Evolutionary conservation across 139 green algal genomes (phyloP).

Genomic region (Chlamydomonas incerta): DNA sequence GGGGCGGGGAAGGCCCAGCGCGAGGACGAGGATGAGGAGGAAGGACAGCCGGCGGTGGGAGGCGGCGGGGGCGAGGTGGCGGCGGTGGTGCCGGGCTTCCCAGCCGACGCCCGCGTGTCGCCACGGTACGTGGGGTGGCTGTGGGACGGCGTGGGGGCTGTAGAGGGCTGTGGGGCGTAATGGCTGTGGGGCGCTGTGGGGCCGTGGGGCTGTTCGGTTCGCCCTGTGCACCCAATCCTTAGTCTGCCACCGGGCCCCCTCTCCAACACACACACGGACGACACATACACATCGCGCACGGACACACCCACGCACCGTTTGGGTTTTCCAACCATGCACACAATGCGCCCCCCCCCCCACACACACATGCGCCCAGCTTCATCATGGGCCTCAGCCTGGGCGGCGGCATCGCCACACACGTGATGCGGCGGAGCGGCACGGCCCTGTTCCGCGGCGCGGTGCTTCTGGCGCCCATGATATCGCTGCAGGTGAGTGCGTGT

Average conservation of each 20-base stretch:
- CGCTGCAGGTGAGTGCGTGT: conserved; percentile 9
- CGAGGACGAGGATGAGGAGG: neutral
- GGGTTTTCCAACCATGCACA: too few species aligned
- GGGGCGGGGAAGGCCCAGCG: too few species aligned
- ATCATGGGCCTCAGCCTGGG: conserved; percentile 40
- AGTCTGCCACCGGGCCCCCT: too few species aligned
- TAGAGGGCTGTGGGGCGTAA: too few species aligned
- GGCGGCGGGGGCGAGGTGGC: neutral
- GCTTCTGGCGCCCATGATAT: conserved; percentile 48
- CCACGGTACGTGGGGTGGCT: neutral
- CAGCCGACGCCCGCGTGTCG: neutral
- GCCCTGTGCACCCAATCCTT: too few species aligned
- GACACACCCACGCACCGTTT: too few species aligned
- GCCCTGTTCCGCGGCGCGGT: conserved; percentile 32
- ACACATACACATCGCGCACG: too few species aligned
- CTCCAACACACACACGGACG: too few species aligned
- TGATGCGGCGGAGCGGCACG: conserved; percentile 9
- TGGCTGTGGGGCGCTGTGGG: too few species aligned
- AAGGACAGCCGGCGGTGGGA: neutral
- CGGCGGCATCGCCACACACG: conserved; percentile 42
- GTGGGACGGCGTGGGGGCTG: too few species aligned
- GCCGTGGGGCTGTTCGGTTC: too few species aligned
- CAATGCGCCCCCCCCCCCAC: neutral
- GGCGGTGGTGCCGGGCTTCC: conserved; percentile 26
- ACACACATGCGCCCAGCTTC: neutral